Conservation (phyloP, 345 rosid species). For the Anastatica hierochuntica region DNA sequence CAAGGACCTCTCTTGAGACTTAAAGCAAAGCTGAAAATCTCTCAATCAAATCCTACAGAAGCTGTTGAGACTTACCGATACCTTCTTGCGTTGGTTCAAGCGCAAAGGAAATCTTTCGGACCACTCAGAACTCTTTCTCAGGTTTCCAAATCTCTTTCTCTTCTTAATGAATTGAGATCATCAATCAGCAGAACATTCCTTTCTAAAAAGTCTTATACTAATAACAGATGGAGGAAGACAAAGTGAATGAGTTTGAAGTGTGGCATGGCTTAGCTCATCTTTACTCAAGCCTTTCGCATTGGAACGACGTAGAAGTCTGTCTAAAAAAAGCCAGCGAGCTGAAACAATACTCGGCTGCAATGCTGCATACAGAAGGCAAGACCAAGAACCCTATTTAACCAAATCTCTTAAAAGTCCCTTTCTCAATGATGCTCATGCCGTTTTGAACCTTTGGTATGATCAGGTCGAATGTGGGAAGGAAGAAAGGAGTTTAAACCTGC, state of each 20-base stretch:
- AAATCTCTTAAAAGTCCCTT: neutral
- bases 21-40: slow-evolving; percentile 73
- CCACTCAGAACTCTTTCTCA: slow-evolving; percentile 47
- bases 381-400: slow-evolving; percentile 4
- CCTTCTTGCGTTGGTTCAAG: slow-evolving; percentile 90
- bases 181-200: no score
- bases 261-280: slow-evolving; percentile 87
- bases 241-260: slow-evolving; percentile 73
- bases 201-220: neutral
- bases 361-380: slow-evolving; percentile 76
- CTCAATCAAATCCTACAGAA: slow-evolving; percentile 55
- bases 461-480: slow-evolving; percentile 68
- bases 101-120: slow-evolving; percentile 74
- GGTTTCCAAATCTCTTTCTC: slow-evolving; percentile 27
- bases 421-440: neutral
- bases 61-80: slow-evolving; percentile 79
- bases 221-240: slow-evolving; percentile 50
- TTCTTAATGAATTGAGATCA: neutral
- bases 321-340: slow-evolving; percentile 64
- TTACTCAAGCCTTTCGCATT: slow-evolving; percentile 71
- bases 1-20: slow-evolving; percentile 72
- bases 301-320: slow-evolving; percentile 92
- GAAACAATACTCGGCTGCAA: slow-evolving; percentile 60
- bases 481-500: slow-evolving; percentile 54
- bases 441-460: slow-evolving; percentile 10